phyloP scores from a whole-genome alignment of 805 yeast species.

The Zygosaccharomyces bisporus region DNA sequence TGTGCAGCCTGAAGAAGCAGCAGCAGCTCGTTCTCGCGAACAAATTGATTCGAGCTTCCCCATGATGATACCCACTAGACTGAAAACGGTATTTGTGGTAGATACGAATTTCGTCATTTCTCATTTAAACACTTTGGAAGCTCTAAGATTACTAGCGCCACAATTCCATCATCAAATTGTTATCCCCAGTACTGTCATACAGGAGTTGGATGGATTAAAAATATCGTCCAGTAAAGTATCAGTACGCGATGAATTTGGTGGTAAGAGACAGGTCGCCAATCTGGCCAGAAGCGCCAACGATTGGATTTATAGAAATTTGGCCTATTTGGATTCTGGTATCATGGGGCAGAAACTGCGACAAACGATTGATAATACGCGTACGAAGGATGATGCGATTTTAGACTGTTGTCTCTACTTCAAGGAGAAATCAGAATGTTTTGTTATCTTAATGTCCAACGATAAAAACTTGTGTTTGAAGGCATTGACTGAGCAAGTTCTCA shows the following conservation, averaged over 20 bases:
- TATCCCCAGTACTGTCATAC: slow-evolving; percentile 65
- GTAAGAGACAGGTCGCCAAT: slow-evolving; percentile 40
- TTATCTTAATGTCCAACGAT: slow-evolving; percentile 74
- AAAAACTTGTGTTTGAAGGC: slow-evolving; percentile 80
- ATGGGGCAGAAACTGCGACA: slow-evolving; percentile 64
- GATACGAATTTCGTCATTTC: slow-evolving; percentile 83
- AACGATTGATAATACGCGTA: slow-evolving; percentile 41
- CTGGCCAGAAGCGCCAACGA: slow-evolving; percentile 70
- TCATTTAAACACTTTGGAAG: slow-evolving; percentile 57
- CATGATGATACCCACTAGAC: slow-evolving; percentile 10
- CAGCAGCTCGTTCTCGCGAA: slow-evolving; percentile 6
- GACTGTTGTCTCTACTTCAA: slow-evolving; percentile 76
- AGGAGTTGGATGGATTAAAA: slow-evolving; percentile 83
- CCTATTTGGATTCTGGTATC: slow-evolving; percentile 47
- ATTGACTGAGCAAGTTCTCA: slow-evolving; percentile 56
- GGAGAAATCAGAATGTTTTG: slow-evolving; percentile 39
- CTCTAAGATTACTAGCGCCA: slow-evolving; percentile 41
- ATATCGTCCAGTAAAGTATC: slow-evolving; percentile 32
- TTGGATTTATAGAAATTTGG: slow-evolving; percentile 67
- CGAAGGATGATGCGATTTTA: slow-evolving; percentile 76
- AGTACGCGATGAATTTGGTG: slow-evolving; percentile 7
- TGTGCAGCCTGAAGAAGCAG: neutral
- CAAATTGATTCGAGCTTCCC: slow-evolving; percentile 15
- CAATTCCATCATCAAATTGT: slow-evolving; percentile 50
- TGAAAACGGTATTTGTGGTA: slow-evolving; percentile 49